phyloP scores from a whole-genome alignment of 108 stramenopile species.

The Skeletonema menzelii region DNA sequence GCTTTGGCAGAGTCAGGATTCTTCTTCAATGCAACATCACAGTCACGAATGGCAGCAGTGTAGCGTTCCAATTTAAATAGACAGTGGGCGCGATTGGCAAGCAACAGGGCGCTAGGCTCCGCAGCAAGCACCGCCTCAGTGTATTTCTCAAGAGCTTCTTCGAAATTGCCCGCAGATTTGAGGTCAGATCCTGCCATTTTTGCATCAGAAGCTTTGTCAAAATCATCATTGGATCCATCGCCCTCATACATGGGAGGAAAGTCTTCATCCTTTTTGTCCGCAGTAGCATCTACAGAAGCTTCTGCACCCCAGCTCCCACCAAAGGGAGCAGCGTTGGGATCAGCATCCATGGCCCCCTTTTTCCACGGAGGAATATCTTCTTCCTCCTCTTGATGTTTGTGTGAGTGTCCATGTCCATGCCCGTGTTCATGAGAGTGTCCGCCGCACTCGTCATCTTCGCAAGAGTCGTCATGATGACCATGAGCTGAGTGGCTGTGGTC shows the following conservation, averaged over 20 bases:
- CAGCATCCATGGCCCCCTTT: slow-evolving; percentile 57
- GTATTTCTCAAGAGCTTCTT: slow-evolving; percentile 68
- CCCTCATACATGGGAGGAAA: slow-evolving; percentile 65
- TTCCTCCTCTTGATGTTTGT: slow-evolving; percentile 16
- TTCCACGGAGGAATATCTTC: slow-evolving; percentile 81
- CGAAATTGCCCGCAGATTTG: slow-evolving; percentile 55
- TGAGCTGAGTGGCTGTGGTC: slow-evolving; percentile 26
- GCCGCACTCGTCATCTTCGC: background rate
- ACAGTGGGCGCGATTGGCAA: slow-evolving; percentile 81
- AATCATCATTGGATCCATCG: slow-evolving; percentile 58
- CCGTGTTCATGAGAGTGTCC: slow-evolving; percentile 21
- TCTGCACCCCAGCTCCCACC: slow-evolving; percentile 74
- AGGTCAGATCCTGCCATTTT: slow-evolving; percentile 76
- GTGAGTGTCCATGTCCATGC: slow-evolving; percentile 16
- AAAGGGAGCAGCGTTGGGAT: slow-evolving; percentile 69
- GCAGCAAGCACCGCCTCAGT: slow-evolving; percentile 72
- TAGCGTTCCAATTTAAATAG: slow-evolving; percentile 64
- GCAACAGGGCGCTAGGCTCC: slow-evolving; percentile 75
- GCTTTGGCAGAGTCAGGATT: slow-evolving; percentile 92
- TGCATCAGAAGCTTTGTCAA: slow-evolving; percentile 61
- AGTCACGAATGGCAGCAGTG: slow-evolving; percentile 72
- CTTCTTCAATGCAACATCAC: slow-evolving; percentile 65
- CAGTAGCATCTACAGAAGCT: slow-evolving; percentile 59
- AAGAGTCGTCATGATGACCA: slow-evolving; percentile 15
- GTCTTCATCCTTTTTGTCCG: slow-evolving; percentile 17